Evolutionary conservation across 1,139 yeast species (phyloP), one percentile per base, ranked within the genome.

Genomic region (Debaryomyces udenii): DNA sequence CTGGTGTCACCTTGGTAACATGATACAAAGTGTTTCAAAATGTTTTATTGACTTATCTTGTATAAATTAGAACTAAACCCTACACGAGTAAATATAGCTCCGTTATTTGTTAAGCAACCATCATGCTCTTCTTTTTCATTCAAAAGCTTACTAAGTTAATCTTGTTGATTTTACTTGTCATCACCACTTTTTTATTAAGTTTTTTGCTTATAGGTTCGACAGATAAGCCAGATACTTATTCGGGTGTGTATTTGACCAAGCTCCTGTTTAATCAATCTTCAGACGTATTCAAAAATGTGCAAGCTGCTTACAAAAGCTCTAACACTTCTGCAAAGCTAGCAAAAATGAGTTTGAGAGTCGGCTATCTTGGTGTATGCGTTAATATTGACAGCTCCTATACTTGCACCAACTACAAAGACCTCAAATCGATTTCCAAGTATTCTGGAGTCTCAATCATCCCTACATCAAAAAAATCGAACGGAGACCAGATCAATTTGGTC

Each of bases 151-250:
- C 44, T 13, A 42, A 38, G 27, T 31, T 56, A 9, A 39, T 59
- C 9, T 38, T 55, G 6, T 48, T 57, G 4, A 14, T 60, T 3
- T 45, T 67, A 2, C 55, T 74, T 16, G 60, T 76, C 47, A 66
- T 76, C 17, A 50, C 74, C 2, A 55, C 66, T 0, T 68, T 70
- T 37, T 53, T 76, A 4, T 53, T 79, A n/a, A 68, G 77, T 4
- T 81, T 79, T 51, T 62, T 82, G 9, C 56, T 81, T 13, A 56
- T 78, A 9, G 82, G 86, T 1, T 78, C 86, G 44, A 66, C 77
- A 14, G 62, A 63, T 13, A 42, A 64, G 1, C 45, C 67, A 0
- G 31, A 61, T 0, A 64, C 76, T 1, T 81, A 74, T 47, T 66
- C 81, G 0, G 59, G 67, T 4, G 68, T 74, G 1, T 79, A 68